Conservation (phyloP, 2,329 filamentous ascomycete genomes). For the Colletotrichum acutatum region DNA sequence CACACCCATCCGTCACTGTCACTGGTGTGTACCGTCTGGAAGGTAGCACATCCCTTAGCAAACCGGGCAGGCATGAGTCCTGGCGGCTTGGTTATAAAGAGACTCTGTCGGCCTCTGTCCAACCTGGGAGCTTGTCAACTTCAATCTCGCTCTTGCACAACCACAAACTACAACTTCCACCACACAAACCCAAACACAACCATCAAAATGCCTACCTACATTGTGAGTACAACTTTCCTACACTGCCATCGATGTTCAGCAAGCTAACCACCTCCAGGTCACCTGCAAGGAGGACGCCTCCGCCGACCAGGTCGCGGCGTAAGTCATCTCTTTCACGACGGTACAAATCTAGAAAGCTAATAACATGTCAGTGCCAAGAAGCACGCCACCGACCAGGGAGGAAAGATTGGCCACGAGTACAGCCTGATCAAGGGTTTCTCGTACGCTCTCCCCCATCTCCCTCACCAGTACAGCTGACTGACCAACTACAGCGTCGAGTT, state of each 20-base stretch:
- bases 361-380: constrained; percentile 77
- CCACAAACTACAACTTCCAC: not conserved
- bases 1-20: constrained; percentile 11
- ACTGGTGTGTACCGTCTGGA: not conserved
- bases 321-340: constrained; percentile 42
- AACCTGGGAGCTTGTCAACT: not conserved
- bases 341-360: not conserved
- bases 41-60: not conserved
- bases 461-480: constrained; percentile 8
- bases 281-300: constrained; percentile 80
- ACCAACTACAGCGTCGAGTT: constrained; percentile 73
- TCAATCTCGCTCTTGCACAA: constrained; percentile 8
- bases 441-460: constrained; percentile 59
- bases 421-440: constrained; percentile 91
- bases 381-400: constrained; percentile 78
- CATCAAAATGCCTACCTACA: constrained; percentile 65
- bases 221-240: constrained; percentile 51
- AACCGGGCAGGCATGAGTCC: constrained; percentile 24
- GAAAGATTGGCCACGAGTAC: constrained; percentile 86
- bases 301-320: constrained; percentile 75
- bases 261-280: constrained; percentile 64
- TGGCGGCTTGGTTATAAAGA: constrained; percentile 27
- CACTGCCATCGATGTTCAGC: not conserved
- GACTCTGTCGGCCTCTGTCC: constrained; percentile 2
- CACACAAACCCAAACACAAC: constrained; percentile 1